Evolutionary conservation across 1,284 basidiomycete species (phyloP).

Genomic region (Trametes pubescens): DNA sequence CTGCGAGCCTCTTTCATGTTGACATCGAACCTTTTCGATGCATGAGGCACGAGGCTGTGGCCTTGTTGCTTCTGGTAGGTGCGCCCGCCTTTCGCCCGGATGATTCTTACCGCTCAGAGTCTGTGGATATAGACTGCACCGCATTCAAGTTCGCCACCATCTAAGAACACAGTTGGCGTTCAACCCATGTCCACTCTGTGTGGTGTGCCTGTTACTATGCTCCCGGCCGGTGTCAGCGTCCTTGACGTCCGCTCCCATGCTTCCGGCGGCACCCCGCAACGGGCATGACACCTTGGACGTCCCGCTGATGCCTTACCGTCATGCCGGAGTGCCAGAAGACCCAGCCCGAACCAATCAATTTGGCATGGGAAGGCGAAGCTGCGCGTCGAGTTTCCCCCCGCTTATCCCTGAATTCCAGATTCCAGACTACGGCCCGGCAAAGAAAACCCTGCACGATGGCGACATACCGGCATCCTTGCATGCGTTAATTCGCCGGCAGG

Average conservation of each 20-base stretch:
- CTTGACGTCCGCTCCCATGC: slow-evolving; percentile 13
- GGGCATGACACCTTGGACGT: slow-evolving; percentile 7
- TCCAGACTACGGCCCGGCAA: background rate
- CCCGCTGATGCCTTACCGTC: slow-evolving; percentile 7
- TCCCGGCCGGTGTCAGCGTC: background rate
- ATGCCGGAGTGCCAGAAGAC: slow-evolving; percentile 6
- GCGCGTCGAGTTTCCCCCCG: background rate
- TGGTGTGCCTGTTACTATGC: slow-evolving; percentile 8
- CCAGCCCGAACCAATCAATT: background rate
- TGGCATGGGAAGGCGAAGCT: slow-evolving; percentile 9
- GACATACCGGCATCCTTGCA: slow-evolving; percentile 6
- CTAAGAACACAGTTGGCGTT: background rate
- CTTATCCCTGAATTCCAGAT: background rate
- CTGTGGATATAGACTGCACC: background rate
- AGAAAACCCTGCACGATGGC: background rate
- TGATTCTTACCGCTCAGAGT: background rate
- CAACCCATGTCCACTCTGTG: background rate
- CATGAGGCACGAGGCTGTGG: background rate
- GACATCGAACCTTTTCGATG: background rate
- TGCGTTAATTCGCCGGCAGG: slow-evolving; percentile 3
- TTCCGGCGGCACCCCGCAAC: slow-evolving; percentile 19
- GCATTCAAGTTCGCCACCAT: background rate
- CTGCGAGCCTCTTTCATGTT: background rate
- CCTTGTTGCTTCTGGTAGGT: background rate
- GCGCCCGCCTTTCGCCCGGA: background rate